Percentiles rank a stretch among this genome's conserved stretches.
phyloP scores from a whole-genome alignment of 306 rosid genomes.

The Casuarina cunninghamiana region DNA sequence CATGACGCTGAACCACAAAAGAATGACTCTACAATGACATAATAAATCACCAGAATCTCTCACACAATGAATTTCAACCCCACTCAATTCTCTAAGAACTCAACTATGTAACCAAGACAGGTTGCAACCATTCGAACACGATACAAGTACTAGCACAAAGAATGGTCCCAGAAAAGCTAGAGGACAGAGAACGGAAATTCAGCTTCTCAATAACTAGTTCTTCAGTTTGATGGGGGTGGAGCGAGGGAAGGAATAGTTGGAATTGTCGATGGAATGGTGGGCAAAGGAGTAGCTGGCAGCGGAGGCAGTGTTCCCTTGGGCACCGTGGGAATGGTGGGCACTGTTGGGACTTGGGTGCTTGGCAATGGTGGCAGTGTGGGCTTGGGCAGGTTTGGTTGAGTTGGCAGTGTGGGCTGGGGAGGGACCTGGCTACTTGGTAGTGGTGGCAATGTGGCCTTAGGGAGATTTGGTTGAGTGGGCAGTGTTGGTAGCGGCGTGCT shows the following conservation, averaged over 20 bases:
- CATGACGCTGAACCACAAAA: background rate
- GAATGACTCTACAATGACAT: background rate
- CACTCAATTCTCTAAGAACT: background rate
- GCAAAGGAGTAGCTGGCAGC: slow-evolving; percentile 16
- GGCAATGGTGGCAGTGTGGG: slow-evolving; percentile 33
- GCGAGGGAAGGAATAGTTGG: slow-evolving; percentile 20
- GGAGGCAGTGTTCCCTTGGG: slow-evolving; percentile 29
- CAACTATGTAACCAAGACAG: background rate
- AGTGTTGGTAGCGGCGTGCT: background rate
- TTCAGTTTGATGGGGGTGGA: slow-evolving; percentile 32
- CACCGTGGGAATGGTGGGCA: slow-evolving; percentile 20
- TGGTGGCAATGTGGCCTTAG: background rate
- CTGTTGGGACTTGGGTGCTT: slow-evolving; percentile 11
- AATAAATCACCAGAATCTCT: background rate
- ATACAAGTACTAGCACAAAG: background rate
- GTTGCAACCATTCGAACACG: background rate
- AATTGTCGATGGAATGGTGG: slow-evolving; percentile 23
- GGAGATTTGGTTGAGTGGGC: slow-evolving; percentile 3
- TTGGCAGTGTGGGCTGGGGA: slow-evolving; percentile 28
- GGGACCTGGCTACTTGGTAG: too few species aligned
- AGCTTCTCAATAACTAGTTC: background rate
- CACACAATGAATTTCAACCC: background rate
- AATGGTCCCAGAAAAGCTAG: background rate
- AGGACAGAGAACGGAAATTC: background rate
- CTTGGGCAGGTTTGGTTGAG: slow-evolving; percentile 20